A percentile compares a stretch with the other conserved stretches of the same genome.
These are phyloP conservation scores for Penicillium cosmopolitanum DNA, from an alignment of 495 filamentous ascomycete genomes.

Conservation along the genomic window DNA sequence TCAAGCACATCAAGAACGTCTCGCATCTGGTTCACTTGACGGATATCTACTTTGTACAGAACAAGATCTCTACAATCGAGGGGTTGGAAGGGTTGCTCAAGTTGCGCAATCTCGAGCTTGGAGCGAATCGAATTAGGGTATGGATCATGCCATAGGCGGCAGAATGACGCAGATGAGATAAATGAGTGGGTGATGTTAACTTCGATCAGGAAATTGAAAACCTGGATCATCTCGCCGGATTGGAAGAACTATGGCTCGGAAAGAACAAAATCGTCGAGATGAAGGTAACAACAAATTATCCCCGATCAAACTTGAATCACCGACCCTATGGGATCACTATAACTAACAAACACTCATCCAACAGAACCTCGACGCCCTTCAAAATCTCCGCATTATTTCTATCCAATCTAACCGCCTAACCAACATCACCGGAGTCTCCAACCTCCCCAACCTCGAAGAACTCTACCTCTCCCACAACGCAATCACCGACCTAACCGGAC, in stretches of 20 bases:
- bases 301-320: no score
- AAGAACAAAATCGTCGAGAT: constrained; percentile 97
- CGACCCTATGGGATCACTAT: neutral
- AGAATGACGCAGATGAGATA: no score
- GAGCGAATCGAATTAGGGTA: constrained; percentile 85
- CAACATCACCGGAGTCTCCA: constrained; percentile 71
- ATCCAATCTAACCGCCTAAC: constrained; percentile 97
- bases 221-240: constrained; percentile 69
- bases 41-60: constrained; percentile 93
- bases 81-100: constrained; percentile 73
- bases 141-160: constrained; percentile 1
- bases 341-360: neutral
- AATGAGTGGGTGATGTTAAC: neutral
- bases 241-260: constrained; percentile 93
- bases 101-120: constrained; percentile 84
- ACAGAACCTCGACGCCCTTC: constrained; percentile 67
- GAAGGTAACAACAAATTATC: constrained; percentile 46
- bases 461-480: constrained; percentile 98
- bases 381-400: constrained; percentile 84
- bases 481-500: constrained; percentile 74
- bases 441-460: constrained; percentile 83
- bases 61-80: constrained; percentile 88
- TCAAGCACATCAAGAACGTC: constrained; percentile 95
- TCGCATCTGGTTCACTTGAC: constrained; percentile 76
- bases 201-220: constrained; percentile 76